phyloP scores from a whole-genome alignment of 1,139 yeast genomes.

The Nadsonia commutata region DNA sequence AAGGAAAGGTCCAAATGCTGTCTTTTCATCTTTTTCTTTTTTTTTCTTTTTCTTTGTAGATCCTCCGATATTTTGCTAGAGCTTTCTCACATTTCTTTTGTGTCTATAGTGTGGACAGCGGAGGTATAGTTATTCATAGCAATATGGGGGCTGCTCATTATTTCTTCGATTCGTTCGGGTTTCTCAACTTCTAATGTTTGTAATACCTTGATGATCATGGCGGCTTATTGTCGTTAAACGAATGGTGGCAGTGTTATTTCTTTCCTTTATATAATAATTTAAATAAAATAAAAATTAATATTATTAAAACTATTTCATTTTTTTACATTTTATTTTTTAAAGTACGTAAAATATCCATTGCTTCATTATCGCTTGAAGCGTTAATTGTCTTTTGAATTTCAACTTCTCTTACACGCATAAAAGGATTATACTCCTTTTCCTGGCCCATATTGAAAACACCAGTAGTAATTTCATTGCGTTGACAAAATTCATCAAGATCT shows the following conservation, averaged over 20 bases:
- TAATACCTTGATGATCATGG: neutral
- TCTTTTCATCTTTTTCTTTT: conserved; percentile 3
- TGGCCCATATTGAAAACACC: conserved; percentile 77
- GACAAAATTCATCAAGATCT: conserved; percentile 36
- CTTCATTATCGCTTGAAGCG: conserved; percentile 30
- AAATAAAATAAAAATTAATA: neutral
- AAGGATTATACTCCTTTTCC: conserved; percentile 75
- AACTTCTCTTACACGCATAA: conserved; percentile 60
- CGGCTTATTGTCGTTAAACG: neutral
- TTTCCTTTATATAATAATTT: conserved; percentile 1
- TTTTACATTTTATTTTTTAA: conserved; percentile 44
- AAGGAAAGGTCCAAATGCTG: too few species aligned
- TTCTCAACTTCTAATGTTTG: neutral
- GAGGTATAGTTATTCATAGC: conserved; percentile 32
- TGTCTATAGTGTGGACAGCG: conserved; percentile 54
- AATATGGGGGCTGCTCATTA: neutral
- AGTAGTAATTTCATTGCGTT: conserved; percentile 54
- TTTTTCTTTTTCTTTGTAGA: conserved; percentile 8
- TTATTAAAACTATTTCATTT: neutral
- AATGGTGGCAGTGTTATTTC: conserved; percentile 1
- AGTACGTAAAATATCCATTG: conserved; percentile 54
- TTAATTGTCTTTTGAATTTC: conserved; percentile 35
- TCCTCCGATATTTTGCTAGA: conserved; percentile 40
- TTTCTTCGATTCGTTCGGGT: neutral
- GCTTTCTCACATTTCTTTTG: conserved; percentile 32